Evolutionary conservation across 768 basidiomycete genomes (phyloP), one percentile per base, ranked within the genome.

Genomic region (Obba rivulosa): DNA sequence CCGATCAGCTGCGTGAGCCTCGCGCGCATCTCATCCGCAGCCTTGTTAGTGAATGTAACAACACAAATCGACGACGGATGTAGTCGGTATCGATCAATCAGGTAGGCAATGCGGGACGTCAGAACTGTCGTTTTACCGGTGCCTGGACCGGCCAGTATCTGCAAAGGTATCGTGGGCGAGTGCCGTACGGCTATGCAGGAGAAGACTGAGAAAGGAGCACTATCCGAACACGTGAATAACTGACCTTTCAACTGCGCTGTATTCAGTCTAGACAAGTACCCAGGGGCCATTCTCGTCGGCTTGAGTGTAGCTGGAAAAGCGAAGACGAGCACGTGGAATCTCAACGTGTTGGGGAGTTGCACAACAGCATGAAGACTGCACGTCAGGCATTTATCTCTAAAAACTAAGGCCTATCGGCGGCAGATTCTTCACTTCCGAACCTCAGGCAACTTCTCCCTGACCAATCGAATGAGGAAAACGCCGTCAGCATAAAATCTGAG

Each of bases 31-130:
- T 93, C 92, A 50, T 80, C 84, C 1, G 91, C 89, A 14, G 91
- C 90, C 64, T 91, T 91, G 69, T 92, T 92, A 9, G 91, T 92
- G 64, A 93, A 95, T 0, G 80, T 95, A 8, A 93, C 86, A 2
- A 85, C 83, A 57, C 83, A 85, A 64, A 89, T 84, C 16, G 78
- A 70, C 4, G 72, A 69, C 1, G 86, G 78, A 11, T 71, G 60
- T 9, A 85, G 58, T 21, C 56, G 56, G 57, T 81, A 76, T 23
- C 72, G 62, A 5, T 77, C 61, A 43, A 87, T 79, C 18, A 89
- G 68, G 60, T 85, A 70, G 3, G 80, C 84, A 40, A 87, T 81
- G 16, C 87, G 75, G 42, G 80, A 77, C 4, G 81, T 86, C 23
- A 88, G 62, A 21, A 87, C 81, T 64, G 77, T 83, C 0, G 83